Percentiles rank a stretch among this genome's conserved stretches.
Evolutionary conservation across 306 rosid species (phyloP).

Genomic region (Vigna hirtella): DNA sequence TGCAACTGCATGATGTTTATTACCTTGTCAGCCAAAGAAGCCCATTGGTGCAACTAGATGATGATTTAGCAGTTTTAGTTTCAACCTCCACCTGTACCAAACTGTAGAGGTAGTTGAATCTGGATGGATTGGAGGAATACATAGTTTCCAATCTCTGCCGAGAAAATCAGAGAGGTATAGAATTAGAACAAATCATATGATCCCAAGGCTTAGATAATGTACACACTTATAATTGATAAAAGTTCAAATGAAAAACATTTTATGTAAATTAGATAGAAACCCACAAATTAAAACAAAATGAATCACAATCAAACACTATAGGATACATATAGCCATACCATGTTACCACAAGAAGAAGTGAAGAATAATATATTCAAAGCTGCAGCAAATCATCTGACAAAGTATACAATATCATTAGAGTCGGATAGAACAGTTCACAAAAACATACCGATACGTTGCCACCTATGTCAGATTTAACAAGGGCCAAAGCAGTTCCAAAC

Average conservation of each 20-base stretch:
- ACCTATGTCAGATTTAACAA: conserved; percentile 80
- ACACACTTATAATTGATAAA: background rate
- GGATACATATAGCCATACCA: conserved; percentile 5
- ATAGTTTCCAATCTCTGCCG: conserved; percentile 86
- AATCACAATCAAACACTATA: conserved; percentile 2
- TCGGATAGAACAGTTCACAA: background rate
- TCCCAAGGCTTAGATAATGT: background rate
- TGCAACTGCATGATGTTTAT: conserved; percentile 27
- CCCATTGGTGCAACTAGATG: conserved; percentile 97
- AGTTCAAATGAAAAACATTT: background rate
- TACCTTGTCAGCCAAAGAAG: conserved; percentile 99
- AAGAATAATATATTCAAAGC: background rate
- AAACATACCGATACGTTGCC: conserved; percentile 81
- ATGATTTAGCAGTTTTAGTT: conserved; percentile 79
- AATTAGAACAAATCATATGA: conserved; percentile 39
- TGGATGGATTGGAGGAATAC: conserved; percentile 62
- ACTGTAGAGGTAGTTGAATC: conserved; percentile 73
- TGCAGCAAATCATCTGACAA: conserved; percentile 18
- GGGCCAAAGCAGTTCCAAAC: conserved; percentile 97
- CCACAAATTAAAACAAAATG: background rate
- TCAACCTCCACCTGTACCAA: conserved; percentile 84
- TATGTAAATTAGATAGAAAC: conserved; percentile 4
- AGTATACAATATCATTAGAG: background rate
- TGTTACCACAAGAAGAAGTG: background rate
- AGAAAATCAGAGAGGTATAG: conserved; percentile 40